A percentile compares a stretch with the other conserved stretches of the same genome.
Evolutionary conservation across 768 basidiomycete species (phyloP).

Genomic region (Collybiopsis confluens): DNA sequence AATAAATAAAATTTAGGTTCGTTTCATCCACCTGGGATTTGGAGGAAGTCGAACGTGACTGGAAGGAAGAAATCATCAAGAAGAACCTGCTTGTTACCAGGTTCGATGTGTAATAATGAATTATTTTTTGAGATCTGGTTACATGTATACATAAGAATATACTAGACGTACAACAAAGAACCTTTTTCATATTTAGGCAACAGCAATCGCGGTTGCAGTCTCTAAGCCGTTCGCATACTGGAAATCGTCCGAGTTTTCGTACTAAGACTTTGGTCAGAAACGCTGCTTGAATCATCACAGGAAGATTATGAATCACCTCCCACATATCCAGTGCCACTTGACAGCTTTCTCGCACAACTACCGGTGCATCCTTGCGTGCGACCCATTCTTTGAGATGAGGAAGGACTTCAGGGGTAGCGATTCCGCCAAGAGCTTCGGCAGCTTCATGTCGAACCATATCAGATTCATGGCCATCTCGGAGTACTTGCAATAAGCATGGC

Average conservation of each 20-base stretch:
- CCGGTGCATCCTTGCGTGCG: slow-evolving; percentile 69
- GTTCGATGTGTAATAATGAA: not conserved
- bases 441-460: slow-evolving; percentile 99
- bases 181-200: not conserved
- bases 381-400: slow-evolving; percentile 86
- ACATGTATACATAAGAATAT: not conserved
- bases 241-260: slow-evolving; percentile 69
- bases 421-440: slow-evolving; percentile 97
- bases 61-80: slow-evolving; percentile 12
- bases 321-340: slow-evolving; percentile 97
- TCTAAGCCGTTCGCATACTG: slow-evolving; percentile 50
- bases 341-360: slow-evolving; percentile 93
- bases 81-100: slow-evolving; percentile 9
- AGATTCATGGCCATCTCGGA: slow-evolving; percentile 69
- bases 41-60: slow-evolving; percentile 8
- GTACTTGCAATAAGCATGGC: slow-evolving; percentile 74
- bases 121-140: not conserved
- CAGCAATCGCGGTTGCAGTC: not conserved
- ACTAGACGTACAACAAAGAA: not conserved
- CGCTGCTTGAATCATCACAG: not conserved
- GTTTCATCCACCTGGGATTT: slow-evolving; percentile 14
- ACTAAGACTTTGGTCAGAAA: too few relatives aligned
- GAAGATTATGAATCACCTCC: slow-evolving; percentile 53
- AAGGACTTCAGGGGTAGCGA: slow-evolving; percentile 88
- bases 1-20: slow-evolving; percentile 3